These are phyloP conservation scores for Sequoia sempervirens DNA, from an alignment of 75 land plant genomes.

Conservation along the genomic window DNA sequence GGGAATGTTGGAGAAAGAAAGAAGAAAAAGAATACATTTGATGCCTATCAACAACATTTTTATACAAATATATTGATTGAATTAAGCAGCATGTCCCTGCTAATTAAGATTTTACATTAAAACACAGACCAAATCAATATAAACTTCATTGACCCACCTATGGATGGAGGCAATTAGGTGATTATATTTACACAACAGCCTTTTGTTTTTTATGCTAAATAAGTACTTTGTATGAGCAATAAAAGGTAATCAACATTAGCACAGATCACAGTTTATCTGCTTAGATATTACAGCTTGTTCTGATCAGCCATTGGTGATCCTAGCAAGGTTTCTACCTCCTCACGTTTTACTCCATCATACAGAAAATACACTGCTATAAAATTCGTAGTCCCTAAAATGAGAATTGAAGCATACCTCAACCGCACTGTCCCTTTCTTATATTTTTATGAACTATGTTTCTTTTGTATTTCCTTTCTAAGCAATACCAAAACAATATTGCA, in stretches of 20 bases:
- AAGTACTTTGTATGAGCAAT: background rate
- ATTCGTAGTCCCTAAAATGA: too few species aligned
- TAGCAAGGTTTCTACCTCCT: background rate
- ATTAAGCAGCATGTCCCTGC: background rate
- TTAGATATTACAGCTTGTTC: too few species aligned
- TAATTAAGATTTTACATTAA: background rate
- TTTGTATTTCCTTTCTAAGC: too few species aligned
- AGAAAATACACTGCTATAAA: too few species aligned
- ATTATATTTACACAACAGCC: background rate
- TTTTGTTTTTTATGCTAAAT: background rate
- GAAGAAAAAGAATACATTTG: background rate
- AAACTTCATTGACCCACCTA: background rate
- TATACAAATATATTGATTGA: background rate
- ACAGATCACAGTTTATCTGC: background rate
- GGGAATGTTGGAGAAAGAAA: background rate
- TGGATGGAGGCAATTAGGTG: background rate
- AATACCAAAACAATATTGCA: too few species aligned
- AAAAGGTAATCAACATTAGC: background rate
- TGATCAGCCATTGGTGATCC: background rate
- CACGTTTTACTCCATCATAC: background rate
- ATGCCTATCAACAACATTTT: background rate
- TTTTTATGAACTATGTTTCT: too few species aligned
- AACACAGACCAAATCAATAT: background rate
- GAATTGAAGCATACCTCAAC: too few species aligned
- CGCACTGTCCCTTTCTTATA: too few species aligned